Evolutionary conservation across 1,284 basidiomycete species (phyloP).

Genomic region (Peniophora sp.): DNA sequence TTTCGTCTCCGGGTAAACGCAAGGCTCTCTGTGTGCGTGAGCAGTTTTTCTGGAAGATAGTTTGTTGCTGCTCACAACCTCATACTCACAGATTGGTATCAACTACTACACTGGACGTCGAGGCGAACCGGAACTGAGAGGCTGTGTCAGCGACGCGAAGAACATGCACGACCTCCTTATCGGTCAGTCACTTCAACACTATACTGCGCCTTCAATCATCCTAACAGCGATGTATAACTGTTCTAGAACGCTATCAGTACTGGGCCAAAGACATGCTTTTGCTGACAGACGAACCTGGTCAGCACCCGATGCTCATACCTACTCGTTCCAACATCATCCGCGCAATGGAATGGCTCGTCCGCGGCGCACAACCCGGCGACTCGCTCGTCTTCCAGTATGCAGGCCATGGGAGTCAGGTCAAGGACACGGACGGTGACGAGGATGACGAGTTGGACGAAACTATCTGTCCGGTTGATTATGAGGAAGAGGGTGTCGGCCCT

Average conservation of each 20-base stretch:
- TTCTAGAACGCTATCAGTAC: conserved; percentile 60
- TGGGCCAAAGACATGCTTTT: conserved; percentile 76
- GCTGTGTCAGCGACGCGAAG: conserved; percentile 85
- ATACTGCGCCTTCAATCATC: background rate
- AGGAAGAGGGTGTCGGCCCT: conserved; percentile 58
- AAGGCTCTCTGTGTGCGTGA: conserved; percentile 69
- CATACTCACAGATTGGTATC: conserved; percentile 59
- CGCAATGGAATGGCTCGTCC: conserved; percentile 89
- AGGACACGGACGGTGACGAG: conserved; percentile 67
- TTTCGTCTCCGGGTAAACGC: conserved; percentile 80
- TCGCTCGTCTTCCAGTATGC: conserved; percentile 90
- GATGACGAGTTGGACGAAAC: conserved; percentile 67
- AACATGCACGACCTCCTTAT: conserved; percentile 73
- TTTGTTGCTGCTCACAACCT: too few species aligned
- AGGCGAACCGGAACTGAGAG: conserved; percentile 52
- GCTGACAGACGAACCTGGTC: conserved; percentile 62
- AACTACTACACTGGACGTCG: conserved; percentile 57
- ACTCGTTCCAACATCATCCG: conserved; percentile 76
- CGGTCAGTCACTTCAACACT: conserved; percentile 30
- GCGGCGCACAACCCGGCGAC: conserved; percentile 72
- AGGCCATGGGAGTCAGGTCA: conserved; percentile 78
- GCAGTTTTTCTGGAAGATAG: too few species aligned
- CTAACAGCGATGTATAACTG: background rate
- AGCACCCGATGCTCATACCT: conserved; percentile 57
- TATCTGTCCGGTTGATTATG: conserved; percentile 80